Percentiles rank a stretch among this genome's conserved stretches.
Evolutionary conservation across 2,329 filamentous ascomycete genomes (phyloP).

Genomic region (Neonectria ditissima): DNA sequence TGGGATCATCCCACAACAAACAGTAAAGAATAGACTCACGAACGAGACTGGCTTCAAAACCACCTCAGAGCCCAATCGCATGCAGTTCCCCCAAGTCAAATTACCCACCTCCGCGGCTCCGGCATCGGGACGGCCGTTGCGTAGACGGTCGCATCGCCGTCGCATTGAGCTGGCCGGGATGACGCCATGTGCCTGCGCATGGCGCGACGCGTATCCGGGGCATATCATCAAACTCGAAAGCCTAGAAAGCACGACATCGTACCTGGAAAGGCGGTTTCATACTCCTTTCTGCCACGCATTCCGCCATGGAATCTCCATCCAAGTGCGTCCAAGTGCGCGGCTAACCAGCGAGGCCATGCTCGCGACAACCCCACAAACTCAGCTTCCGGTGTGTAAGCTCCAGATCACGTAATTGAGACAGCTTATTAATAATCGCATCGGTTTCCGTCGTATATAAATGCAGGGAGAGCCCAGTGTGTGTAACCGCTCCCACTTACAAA

Average conservation of each 20-base stretch:
- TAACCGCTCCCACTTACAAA: neutral
- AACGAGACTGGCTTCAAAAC: neutral
- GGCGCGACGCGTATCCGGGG: conserved; percentile 9
- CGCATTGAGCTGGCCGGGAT: conserved; percentile 4
- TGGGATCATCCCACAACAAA: neutral
- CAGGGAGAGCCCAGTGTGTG: neutral
- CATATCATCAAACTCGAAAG: neutral
- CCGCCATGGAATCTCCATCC: conserved; percentile 11
- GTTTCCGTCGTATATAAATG: conserved; percentile 11
- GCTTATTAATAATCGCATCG: neutral
- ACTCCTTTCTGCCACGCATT: conserved; percentile 10
- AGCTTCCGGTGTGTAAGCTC: conserved; percentile 1
- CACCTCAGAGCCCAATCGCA: neutral
- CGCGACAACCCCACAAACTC: conserved; percentile 8
- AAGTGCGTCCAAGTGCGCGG: neutral
- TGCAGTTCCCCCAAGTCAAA: neutral
- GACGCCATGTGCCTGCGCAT: conserved; percentile 26
- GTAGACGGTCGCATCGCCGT: neutral
- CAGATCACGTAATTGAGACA: conserved; percentile 23
- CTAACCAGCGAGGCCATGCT: neutral
- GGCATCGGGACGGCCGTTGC: neutral
- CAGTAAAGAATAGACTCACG: neutral
- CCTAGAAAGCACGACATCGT: conserved; percentile 26
- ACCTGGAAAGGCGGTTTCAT: neutral
- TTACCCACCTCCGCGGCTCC: neutral